Evolutionary conservation across 2,329 filamentous ascomycete species (phyloP).

Genomic region (Leptoxyphium fumago): DNA sequence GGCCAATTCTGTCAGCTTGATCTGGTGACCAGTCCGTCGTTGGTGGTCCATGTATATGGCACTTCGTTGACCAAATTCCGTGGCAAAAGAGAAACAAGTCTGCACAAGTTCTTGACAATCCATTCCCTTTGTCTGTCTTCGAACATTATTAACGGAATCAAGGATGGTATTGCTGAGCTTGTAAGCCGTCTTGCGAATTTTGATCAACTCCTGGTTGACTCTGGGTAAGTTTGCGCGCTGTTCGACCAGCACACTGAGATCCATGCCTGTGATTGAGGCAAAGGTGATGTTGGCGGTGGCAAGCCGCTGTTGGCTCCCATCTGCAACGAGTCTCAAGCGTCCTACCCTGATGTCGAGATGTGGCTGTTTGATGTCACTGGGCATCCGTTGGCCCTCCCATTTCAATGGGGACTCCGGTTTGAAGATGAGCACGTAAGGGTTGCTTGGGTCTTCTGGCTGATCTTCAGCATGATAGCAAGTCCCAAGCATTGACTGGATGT

Average conservation of each 20-base stretch:
- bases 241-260: constrained; percentile 79
- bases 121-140: constrained; percentile 66
- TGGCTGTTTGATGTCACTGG: constrained; percentile 61
- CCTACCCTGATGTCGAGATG: constrained; percentile 75
- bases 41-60: constrained; percentile 93
- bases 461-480: constrained; percentile 61
- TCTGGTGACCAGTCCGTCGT: constrained; percentile 88
- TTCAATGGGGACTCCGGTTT: constrained; percentile 62
- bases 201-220: constrained; percentile 79
- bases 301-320: constrained; percentile 67
- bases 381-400: constrained; percentile 63
- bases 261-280: constrained; percentile 65
- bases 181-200: constrained; percentile 90
- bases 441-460: constrained; percentile 54
- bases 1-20: constrained; percentile 83
- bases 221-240: constrained; percentile 85
- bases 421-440: constrained; percentile 75
- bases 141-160: constrained; percentile 91
- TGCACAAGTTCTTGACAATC: constrained; percentile 94
- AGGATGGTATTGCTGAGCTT: constrained; percentile 96
- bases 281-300: constrained; percentile 67
- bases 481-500: constrained; percentile 74
- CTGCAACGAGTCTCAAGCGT: constrained; percentile 74
- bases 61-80: constrained; percentile 91
- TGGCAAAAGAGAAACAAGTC: constrained; percentile 97